Base-by-base conservation (phyloP, 1,284 basidiomycete genomes). In the Cryptococcus sp. region DNA sequence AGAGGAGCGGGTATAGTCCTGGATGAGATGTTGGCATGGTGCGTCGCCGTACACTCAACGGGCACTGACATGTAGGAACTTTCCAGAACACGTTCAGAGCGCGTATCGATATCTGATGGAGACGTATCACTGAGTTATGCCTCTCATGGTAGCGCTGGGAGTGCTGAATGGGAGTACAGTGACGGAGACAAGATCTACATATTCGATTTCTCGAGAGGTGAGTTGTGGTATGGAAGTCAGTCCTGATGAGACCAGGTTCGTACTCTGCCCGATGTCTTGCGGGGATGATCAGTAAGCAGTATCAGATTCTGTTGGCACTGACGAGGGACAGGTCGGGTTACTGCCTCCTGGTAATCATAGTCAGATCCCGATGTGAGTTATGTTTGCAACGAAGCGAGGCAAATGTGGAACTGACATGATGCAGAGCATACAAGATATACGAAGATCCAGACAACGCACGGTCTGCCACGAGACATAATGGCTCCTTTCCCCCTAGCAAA, bases 151-250 rank as follows among this genome's bases (percentile, higher is more conserved):
- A 40, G 25, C 20, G 5, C 40, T 10, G 30, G 8, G 30, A 5
- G 23, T 13, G 46, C 16, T 19, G 22, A 40, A 17, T 15, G 8
- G 10, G 25, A 25, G 25, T 25, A 25, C 35, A 64, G 63, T 2
- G 65, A 69, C 11, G 74, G 73, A 1, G 80, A 81, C 58, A 70
- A 70, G 52, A 71, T 81, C 55, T 80, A 67, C 64, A 65, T 80
- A 45, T 76, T 80, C 52, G 80, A 79, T 16, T 81, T 81, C 55
- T 73, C 70, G 0, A 58, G 79, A 5, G 79, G 79, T 5, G 73
- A 39, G 52, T 38, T 3, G 20, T 7, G 15, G 11, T 45, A 8
- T 46, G 25, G 16, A 5, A 17, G 43, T 10, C 19, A 47, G 16
- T 40, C n/a, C 50, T 41, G 30, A 5, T 20, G 40, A 52, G 4